Conservation (phyloP, 2,329 filamentous ascomycete species). For the Talaromyces sp. region DNA sequence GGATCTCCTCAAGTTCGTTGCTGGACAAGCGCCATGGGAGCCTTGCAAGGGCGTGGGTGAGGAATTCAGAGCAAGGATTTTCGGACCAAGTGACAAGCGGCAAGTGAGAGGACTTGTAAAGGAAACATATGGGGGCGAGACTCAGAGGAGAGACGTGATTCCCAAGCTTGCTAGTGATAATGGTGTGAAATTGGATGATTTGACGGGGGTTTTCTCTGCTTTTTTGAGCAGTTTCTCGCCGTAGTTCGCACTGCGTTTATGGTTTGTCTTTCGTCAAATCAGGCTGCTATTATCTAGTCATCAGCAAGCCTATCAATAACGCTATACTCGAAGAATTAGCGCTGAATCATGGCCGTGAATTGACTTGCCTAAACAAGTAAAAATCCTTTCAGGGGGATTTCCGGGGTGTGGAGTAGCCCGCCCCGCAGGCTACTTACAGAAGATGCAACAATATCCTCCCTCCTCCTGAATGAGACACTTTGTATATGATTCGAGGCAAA, state of each 20-base stretch:
- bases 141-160: constrained; percentile 20
- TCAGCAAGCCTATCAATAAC: too few species aligned
- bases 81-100: constrained; percentile 22
- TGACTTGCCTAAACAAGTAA: not conserved
- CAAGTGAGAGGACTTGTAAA: constrained; percentile 10
- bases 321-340: not conserved
- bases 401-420: not conserved
- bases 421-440: not conserved
- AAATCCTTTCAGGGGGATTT: not conserved
- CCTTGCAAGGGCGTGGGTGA: constrained; percentile 18
- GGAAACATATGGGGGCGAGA: constrained; percentile 22
- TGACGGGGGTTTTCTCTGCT: constrained; percentile 18
- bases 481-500: too few species aligned
- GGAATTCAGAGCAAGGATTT: constrained; percentile 24
- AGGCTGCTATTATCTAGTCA: too few species aligned
- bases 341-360: not conserved
- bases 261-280: too few species aligned
- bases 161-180: constrained; percentile 20
- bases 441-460: too few species aligned
- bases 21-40: constrained; percentile 33
- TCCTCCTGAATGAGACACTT: too few species aligned
- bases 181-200: constrained; percentile 22
- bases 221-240: constrained; percentile 1
- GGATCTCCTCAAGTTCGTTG: constrained; percentile 37
- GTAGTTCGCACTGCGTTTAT: not conserved